A percentile compares a stretch with the other conserved stretches of the same genome.
These are phyloP conservation scores for Lepiota venenata DNA, from an alignment of 768 basidiomycete species.

Conservation along the genomic window DNA sequence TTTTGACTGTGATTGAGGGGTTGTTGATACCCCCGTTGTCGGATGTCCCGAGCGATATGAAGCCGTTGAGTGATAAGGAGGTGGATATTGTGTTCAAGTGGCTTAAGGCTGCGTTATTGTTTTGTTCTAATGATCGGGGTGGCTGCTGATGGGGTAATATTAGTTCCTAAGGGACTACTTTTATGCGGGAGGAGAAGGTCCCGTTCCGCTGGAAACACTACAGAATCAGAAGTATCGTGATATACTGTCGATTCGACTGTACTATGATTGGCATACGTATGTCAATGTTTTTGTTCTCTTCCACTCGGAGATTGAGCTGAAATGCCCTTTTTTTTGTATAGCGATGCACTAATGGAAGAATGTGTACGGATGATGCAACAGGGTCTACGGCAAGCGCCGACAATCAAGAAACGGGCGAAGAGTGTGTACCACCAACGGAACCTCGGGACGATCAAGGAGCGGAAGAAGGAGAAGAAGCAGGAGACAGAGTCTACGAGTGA, in stretches of 20 bases:
- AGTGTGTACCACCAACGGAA: slow-evolving; percentile 92
- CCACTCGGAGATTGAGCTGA: slow-evolving; percentile 9
- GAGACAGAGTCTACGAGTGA: slow-evolving; percentile 76
- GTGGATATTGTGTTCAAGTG: slow-evolving; percentile 99
- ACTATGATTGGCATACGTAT: slow-evolving; percentile 95
- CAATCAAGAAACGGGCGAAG: slow-evolving; percentile 87
- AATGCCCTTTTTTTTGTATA: too few species aligned
- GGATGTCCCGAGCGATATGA: slow-evolving; percentile 84
- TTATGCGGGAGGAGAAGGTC: slow-evolving; percentile 90
- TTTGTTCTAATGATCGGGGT: background rate
- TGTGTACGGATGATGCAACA: slow-evolving; percentile 96
- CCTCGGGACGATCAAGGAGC: slow-evolving; percentile 91
- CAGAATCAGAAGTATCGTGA: slow-evolving; percentile 97
- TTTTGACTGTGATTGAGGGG: slow-evolving; percentile 80
- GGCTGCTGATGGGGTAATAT: background rate
- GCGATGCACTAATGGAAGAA: slow-evolving; percentile 88
- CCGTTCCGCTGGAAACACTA: slow-evolving; percentile 78
- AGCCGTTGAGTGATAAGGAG: slow-evolving; percentile 90
- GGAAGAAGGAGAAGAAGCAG: slow-evolving; percentile 89
- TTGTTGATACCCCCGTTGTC: slow-evolving; percentile 89
- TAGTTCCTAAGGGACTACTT: slow-evolving; percentile 96
- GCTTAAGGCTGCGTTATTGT: slow-evolving; percentile 65
- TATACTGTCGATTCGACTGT: slow-evolving; percentile 83
- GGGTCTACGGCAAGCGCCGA: slow-evolving; percentile 66
- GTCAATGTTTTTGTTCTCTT: slow-evolving; percentile 20